These are phyloP conservation scores for Xylaria cubensis DNA, from an alignment of 495 filamentous ascomycete genomes.

Conservation along the genomic window DNA sequence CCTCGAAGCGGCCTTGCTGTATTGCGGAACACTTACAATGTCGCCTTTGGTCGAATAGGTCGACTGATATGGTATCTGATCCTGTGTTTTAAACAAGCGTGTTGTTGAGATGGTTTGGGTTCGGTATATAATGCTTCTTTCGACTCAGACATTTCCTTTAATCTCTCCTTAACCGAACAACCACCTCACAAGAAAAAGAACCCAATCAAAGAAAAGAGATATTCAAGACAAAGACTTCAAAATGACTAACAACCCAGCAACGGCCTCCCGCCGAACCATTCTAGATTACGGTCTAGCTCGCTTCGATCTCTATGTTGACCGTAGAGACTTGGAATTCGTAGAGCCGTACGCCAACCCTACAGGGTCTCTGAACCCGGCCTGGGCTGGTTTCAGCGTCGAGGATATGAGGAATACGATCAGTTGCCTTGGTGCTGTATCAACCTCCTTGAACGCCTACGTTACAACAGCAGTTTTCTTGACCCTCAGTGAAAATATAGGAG, in stretches of 20 bases:
- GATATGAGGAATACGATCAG: neutral
- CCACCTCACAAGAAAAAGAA: neutral
- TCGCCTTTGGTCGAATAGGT: neutral
- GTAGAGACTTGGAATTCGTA: neutral
- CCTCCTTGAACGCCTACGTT: conserved; percentile 8
- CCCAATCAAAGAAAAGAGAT: neutral
- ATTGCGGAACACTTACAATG: neutral
- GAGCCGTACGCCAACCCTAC: neutral
- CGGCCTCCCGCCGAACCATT: neutral
- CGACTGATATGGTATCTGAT: neutral
- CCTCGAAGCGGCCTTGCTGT: neutral
- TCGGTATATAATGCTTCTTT: conserved; percentile 6
- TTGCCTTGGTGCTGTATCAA: neutral
- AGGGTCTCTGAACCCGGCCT: neutral
- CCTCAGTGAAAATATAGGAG: neutral
- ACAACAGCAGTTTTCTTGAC: neutral
- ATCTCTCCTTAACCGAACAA: neutral
- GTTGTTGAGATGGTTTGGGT: neutral
- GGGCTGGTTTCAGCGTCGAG: neutral
- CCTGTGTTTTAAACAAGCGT: neutral
- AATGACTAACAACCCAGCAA: neutral
- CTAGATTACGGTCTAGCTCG: conserved; percentile 7
- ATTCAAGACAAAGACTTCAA: neutral
- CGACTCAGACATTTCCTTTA: neutral
- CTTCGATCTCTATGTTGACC: neutral